Conservation (phyloP, 768 basidiomycete genomes). For the Lactifluus rugatus region DNA sequence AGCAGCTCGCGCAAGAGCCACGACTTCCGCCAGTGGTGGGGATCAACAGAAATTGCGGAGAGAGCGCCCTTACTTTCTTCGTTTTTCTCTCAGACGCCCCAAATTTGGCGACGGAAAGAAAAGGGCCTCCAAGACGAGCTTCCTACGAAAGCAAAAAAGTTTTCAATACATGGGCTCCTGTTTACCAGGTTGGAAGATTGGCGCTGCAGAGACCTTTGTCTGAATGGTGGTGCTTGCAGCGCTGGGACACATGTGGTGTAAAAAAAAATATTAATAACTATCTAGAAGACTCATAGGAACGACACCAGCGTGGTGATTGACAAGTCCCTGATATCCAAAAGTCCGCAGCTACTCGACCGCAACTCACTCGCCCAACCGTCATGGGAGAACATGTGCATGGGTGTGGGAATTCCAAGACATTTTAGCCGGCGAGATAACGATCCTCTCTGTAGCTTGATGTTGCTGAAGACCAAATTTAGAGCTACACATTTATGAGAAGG, state of each 20-base stretch:
- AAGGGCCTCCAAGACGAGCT: background rate
- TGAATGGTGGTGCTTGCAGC: background rate
- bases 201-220: background rate
- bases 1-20: background rate
- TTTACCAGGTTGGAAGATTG: background rate
- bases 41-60: background rate
- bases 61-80: background rate
- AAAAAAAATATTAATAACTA: background rate
- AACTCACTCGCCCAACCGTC: background rate
- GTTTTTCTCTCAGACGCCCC: background rate
- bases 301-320: background rate
- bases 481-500: background rate
- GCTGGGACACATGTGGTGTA: background rate
- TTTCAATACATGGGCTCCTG: constrained; percentile 5
- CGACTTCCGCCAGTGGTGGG: background rate
- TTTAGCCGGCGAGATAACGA: background rate
- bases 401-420: background rate
- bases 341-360: background rate
- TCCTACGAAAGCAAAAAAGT: constrained; percentile 4
- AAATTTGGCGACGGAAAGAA: constrained; percentile 15
- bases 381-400: background rate
- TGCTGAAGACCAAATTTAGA: background rate
- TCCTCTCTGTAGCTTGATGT: background rate
- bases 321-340: background rate
- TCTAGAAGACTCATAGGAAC: background rate